Evolutionary conservation across 108 stramenopile genomes (phyloP), one percentile per base, ranked within the genome.

Genomic region (Pseudonitzschia multistriata): DNA sequence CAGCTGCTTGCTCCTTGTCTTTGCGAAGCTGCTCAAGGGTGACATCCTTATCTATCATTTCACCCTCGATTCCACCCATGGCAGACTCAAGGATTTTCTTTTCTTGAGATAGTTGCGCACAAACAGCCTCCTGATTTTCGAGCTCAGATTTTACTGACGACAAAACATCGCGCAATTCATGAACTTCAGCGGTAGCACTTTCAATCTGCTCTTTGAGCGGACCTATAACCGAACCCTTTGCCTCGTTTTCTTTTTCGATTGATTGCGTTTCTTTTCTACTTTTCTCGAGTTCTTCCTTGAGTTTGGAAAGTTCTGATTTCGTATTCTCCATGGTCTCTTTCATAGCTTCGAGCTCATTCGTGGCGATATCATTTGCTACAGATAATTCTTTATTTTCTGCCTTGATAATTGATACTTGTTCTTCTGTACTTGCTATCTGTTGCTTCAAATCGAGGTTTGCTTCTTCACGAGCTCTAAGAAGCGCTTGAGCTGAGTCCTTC

Each of bases 251-350:
- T 5, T 62, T 19, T 10, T 33, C 35, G 11, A 62, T 15, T 31
- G n/a, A 11, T 39, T 39, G 25, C 3, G 36, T 13, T 13, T 35
- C 22, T 37, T 39, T 14, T 35, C 7, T 40, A 45, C 45, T 24
- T 48, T 48, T 45, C 17, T 66, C 65, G 5, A 48, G 47, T 66
- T 66, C 45, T 66, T 48, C 22, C 65, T 48, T 48, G 5, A 37
- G 31, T 27, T 31, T 13, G 34, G 33, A 39, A 24, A 62, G n/a
- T 57, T 69, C 55, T 1, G 21, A 34, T 24, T 24, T 22, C 13
- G 48, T 49, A n/a, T 13, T 13, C 5, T 40, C 34, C 13, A 64
- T 45, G 14, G 24, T 25, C 14, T 40, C 39, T 14, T 19, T 45
- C 15, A 31, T 67, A 21, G 10, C 52, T 52, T 67, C 49, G 29